phyloP scores from a whole-genome alignment of 441 rosid genomes.

The Pelargonium citronellum region DNA sequence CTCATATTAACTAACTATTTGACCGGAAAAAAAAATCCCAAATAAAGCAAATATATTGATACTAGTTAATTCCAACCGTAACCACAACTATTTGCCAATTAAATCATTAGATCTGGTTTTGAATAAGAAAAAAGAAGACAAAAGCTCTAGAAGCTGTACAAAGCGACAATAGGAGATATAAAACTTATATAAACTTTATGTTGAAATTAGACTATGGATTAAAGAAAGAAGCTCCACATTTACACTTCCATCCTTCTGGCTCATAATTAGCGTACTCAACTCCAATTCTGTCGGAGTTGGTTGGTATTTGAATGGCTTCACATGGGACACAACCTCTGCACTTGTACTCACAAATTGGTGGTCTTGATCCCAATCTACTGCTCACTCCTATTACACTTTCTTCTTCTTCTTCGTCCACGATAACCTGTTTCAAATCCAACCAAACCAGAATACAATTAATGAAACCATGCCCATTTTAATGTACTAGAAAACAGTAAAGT shows the following conservation, averaged over 20 bases:
- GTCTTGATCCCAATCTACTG: slow-evolving; percentile 38
- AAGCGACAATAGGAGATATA: too few relatives aligned
- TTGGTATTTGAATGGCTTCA: slow-evolving; percentile 32
- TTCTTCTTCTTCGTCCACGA: not conserved
- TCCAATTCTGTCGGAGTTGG: slow-evolving; percentile 19
- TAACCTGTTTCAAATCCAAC: not conserved
- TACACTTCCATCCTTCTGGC: slow-evolving; percentile 47
- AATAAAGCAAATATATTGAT: too few relatives aligned
- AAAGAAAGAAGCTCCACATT: slow-evolving; percentile 34
- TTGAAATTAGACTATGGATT: slow-evolving; percentile 19
- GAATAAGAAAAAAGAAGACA: too few relatives aligned
- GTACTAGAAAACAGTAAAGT: too few relatives aligned
- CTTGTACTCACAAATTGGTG: slow-evolving; percentile 32
- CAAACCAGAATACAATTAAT: not conserved
- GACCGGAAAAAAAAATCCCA: too few relatives aligned
- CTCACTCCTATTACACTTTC: slow-evolving; percentile 13
- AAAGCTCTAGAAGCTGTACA: too few relatives aligned
- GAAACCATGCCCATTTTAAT: not conserved
- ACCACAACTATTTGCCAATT: too few relatives aligned
- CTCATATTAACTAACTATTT: too few relatives aligned
- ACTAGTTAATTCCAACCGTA: too few relatives aligned
- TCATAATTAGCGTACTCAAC: slow-evolving; percentile 33
- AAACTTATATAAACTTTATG: too few relatives aligned
- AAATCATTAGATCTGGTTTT: too few relatives aligned
- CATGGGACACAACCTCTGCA: slow-evolving; percentile 34